Evolutionary conservation across 148 eudicot genomes (phyloP), one percentile per base, ranked within the genome.

Genomic region (Cornus kousa): DNA sequence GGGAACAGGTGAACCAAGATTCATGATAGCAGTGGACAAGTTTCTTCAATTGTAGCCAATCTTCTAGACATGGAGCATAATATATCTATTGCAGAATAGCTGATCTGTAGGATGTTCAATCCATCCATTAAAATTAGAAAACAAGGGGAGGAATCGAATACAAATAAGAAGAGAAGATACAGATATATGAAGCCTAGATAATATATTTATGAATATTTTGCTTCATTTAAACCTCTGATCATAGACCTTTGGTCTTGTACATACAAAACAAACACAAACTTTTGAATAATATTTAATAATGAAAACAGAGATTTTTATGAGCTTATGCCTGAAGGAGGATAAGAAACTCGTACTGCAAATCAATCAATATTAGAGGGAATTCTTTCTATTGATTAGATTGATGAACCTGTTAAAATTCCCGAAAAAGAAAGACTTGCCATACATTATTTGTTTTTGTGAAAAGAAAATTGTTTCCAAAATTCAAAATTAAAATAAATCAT

Each of bases 1-100:
- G 62, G 83, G 46, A 43, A 64, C 74, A 5, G 80, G 70, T 24
- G 86, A 65, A 72, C 81, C 87, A 57, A 74, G 77, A 31, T 80
- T 81, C 94, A 88, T 89, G 87, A 81, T 83, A 40, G 71, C 68
- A 55, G 50, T 23, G 12, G 55, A 60, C 22, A 68, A 50, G 39
- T 16, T 68, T 69, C 74, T 70, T 35, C 82, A 80, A 22, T 53
- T 74, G 23, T 37, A 55, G 33, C 3, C 53, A 68, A 59, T 74
- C 74, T 80, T 24, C 68, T 55, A 19, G 67, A 22, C 57, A 33
- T 35, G 57, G 43, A 73, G 37, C 32, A 62, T 20, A 33, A 80
- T 13, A n/a, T 7, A 7, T 23, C 50, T 64, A 33, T 50, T 65
- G 17, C 33, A 39, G 6, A 53, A 16, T 23, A 55, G 48, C 39